Conservation (phyloP, 176 grass and related monocot genomes). For the Alloteropsis semialata region DNA sequence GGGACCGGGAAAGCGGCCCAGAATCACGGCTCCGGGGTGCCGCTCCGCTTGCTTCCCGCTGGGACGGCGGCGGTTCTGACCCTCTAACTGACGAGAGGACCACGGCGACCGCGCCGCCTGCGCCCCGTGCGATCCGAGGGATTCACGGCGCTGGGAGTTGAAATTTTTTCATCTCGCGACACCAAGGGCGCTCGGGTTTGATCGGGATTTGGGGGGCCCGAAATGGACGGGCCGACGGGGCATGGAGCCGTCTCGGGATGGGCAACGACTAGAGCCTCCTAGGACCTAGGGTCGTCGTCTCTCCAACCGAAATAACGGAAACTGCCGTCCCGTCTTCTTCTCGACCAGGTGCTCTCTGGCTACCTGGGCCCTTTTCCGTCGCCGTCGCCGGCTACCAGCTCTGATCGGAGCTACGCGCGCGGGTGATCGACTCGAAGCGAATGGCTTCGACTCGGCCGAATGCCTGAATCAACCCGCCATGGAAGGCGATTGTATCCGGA, state of each 20-base stretch:
- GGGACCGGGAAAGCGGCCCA: neutral
- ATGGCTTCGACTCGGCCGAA: neutral
- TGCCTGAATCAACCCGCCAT: too few relatives aligned
- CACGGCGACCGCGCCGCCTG: neutral
- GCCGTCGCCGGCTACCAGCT: neutral
- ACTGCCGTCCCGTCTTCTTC: neutral
- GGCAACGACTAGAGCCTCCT: neutral
- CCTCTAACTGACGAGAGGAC: neutral
- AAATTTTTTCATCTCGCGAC: neutral
- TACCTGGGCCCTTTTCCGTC: too few relatives aligned
- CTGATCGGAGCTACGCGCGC: too few relatives aligned
- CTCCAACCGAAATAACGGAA: conserved; percentile 18
- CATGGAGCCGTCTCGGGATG: conserved; percentile 11
- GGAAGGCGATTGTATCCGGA: too few relatives aligned
- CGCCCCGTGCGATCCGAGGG: neutral
- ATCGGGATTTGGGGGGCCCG: neutral
- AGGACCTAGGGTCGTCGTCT: conserved; percentile 22
- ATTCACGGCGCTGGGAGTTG: conserved; percentile 8
- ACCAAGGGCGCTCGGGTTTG: neutral
- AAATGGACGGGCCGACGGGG: neutral
- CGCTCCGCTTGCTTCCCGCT: neutral
- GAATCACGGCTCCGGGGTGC: neutral
- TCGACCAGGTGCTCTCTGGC: neutral
- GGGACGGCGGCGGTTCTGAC: neutral
- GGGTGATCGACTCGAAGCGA: neutral